Evolutionary conservation across 2,329 filamentous ascomycete genomes (phyloP).

Genomic region (Colletotrichum viniferum): DNA sequence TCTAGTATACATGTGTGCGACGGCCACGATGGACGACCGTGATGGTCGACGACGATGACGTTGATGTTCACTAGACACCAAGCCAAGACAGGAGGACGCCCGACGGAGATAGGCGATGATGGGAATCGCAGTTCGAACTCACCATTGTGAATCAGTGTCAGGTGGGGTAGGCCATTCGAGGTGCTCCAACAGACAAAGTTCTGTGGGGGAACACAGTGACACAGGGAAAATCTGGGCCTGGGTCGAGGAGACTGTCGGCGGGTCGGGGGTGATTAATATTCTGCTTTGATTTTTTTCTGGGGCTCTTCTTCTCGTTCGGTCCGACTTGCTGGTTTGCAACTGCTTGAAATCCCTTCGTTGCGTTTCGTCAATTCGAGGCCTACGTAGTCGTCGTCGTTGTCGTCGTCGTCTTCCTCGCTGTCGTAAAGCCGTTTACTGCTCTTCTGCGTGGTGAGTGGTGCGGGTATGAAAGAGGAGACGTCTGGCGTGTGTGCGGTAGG

Average conservation of each 20-base stretch:
- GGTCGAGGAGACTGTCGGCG: neutral
- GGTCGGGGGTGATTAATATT: neutral
- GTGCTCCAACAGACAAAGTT: conserved; percentile 17
- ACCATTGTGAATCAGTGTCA: conserved; percentile 15
- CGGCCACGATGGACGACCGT: neutral
- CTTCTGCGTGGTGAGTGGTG: neutral
- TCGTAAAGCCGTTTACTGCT: neutral
- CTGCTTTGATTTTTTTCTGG: neutral
- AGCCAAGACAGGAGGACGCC: neutral
- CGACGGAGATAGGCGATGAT: conserved; percentile 2
- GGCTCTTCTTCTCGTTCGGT: neutral
- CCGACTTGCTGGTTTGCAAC: neutral
- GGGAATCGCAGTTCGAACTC: neutral
- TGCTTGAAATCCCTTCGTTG: neutral
- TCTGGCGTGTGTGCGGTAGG: neutral
- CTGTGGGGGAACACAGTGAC: conserved; percentile 3
- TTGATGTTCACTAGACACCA: neutral
- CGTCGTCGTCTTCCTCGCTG: neutral
- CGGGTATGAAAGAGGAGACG: neutral
- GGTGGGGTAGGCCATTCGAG: conserved; percentile 19
- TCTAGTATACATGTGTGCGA: neutral
- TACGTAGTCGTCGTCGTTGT: neutral
- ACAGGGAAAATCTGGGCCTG: neutral
- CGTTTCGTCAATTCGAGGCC: neutral
- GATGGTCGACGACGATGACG: neutral